Evolutionary conservation across 108 stramenopile species (phyloP), one percentile per base, ranked within the genome.

Genomic region (Phaeodactylum tricornutum): DNA sequence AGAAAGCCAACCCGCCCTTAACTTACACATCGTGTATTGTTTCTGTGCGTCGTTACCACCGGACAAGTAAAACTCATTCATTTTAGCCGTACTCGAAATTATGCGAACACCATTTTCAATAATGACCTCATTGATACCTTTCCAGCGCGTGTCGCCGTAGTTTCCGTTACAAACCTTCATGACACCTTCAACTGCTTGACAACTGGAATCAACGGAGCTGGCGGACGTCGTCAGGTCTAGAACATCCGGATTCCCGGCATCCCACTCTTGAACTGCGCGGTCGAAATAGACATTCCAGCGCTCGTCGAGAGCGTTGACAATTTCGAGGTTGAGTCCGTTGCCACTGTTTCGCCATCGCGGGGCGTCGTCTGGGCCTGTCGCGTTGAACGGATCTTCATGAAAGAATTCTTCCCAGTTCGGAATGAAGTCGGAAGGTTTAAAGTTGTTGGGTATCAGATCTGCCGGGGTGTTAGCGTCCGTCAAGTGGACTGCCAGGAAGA

Each of bases 141-240:
- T 7, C 56, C 56, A 57, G 6, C 30, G 32, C 2, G 67, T 61
- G 14, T 78, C 63, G 3, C 76, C 76, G 46, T 73, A 73, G 27
- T 73, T 50, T 11, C 69, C 72, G 52, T 68, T 71, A 48, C 76
- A 78, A 1, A 84, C 82, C 50, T 74, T 81, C 35, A 84, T 51
- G 20, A 49, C 35, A 8, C 66, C 63, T 3, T 50, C 45, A 16
- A 68, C 62, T 24, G 54, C 17, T 14, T 31, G 43, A 30, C 77
- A 78, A 5, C 37, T 47, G 9, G 52, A n/a, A 36, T 85, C 78
- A 7, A 55, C 57, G 0, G 43, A 51, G 2, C 67, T 67, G 6
- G 6, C 15, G 21, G 37, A 25, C 38, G 57, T 2, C 4, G 50
- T 43, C 23, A 89, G 61, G 0, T 64, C 64, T 8, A 89, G 43